Percentiles rank a stretch among this genome's conserved stretches.
Evolutionary conservation across 306 rosid genomes (phyloP).

Genomic region (Corylus avellana): DNA sequence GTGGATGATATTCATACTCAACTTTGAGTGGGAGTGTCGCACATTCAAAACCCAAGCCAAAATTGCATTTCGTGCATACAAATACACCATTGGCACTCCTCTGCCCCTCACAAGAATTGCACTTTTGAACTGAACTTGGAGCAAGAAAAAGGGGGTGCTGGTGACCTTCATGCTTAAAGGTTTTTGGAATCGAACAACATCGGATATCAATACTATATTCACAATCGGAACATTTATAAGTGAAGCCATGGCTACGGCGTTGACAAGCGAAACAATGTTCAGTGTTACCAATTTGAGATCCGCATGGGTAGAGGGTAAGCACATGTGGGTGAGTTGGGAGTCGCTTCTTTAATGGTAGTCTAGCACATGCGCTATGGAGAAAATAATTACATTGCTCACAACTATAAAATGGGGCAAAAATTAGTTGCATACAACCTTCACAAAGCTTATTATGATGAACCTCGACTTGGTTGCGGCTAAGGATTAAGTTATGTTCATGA

Average conservation of each 20-base stretch:
- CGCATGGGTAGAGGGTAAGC: neutral
- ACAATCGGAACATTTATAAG: neutral
- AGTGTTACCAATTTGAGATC: neutral
- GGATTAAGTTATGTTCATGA: neutral
- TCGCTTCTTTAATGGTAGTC: neutral
- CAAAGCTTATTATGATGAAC: neutral
- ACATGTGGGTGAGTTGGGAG: neutral
- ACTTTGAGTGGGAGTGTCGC: neutral
- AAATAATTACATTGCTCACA: neutral
- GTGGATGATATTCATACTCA: neutral
- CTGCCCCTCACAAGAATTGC: neutral
- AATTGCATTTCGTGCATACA: neutral
- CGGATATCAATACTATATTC: neutral
- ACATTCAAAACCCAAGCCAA: neutral
- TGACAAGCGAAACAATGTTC: neutral
- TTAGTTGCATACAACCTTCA: neutral
- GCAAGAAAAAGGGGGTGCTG: neutral
- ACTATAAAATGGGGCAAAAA: neutral
- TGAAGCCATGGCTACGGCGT: neutral
- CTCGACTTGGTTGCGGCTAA: neutral
- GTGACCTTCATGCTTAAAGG: neutral
- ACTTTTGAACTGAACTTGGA: neutral
- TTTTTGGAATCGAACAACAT: neutral
- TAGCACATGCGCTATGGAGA: neutral
- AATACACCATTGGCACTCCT: neutral